Conservation (phyloP, 805 yeast genomes). For the Middelhovenomyces tepae region DNA sequence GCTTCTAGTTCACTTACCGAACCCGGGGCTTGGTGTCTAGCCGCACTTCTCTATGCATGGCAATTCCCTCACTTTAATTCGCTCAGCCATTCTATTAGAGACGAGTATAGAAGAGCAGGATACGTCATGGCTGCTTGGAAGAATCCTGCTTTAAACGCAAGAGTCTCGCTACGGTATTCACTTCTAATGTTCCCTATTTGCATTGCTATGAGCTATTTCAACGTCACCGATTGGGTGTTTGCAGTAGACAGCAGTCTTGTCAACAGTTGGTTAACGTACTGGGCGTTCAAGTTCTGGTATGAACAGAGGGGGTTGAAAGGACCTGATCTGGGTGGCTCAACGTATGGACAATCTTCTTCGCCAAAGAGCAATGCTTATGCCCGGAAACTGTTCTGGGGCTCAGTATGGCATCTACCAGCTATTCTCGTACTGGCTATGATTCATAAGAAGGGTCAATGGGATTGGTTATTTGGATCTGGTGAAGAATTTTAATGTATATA, state of each 20-base stretch:
- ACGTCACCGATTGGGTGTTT: slow-evolving; percentile 75
- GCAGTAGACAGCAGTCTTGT: slow-evolving; percentile 71
- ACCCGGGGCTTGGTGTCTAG: slow-evolving; percentile 94
- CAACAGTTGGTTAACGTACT: slow-evolving; percentile 77
- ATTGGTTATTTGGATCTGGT: slow-evolving; percentile 39
- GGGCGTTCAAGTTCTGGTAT: slow-evolving; percentile 76
- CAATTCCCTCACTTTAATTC: slow-evolving; percentile 98
- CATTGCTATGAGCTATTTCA: slow-evolving; percentile 66
- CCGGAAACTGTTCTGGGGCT: slow-evolving; percentile 82
- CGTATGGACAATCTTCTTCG: slow-evolving; percentile 1
- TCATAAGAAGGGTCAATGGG: slow-evolving; percentile 95
- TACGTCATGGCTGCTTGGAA: slow-evolving; percentile 96
- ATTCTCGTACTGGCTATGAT: slow-evolving; percentile 85
- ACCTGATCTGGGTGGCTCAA: slow-evolving; percentile 11
- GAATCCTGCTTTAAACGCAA: slow-evolving; percentile 82
- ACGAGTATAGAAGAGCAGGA: slow-evolving; percentile 86
- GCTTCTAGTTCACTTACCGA: slow-evolving; percentile 57
- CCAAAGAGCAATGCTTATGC: slow-evolving; percentile 52
- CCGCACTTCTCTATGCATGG: slow-evolving; percentile 89
- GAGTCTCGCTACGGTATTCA: slow-evolving; percentile 87
- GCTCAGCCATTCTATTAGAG: slow-evolving; percentile 75
- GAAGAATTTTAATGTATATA: slow-evolving; percentile 6
- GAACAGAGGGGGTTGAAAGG: slow-evolving; percentile 48
- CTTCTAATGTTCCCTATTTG: slow-evolving; percentile 92
- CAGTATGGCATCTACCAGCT: slow-evolving; percentile 90